Conservation (phyloP, 2,329 filamentous ascomycete genomes). For the Ambrosiella xylebori region DNA sequence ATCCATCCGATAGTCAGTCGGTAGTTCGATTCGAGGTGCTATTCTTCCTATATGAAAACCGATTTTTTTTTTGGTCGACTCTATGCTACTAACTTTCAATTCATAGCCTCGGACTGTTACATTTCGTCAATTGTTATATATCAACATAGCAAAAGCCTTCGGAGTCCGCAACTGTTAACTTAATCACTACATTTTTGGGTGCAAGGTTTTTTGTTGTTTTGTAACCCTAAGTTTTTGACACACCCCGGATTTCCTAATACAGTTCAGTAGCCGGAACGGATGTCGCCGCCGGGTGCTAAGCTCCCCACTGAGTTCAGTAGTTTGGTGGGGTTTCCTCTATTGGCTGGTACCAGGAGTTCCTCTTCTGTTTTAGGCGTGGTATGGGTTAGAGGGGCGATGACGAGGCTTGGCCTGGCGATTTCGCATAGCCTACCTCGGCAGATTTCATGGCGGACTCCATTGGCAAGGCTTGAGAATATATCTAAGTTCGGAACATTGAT, state of each 20-base stretch:
- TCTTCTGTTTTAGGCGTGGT: neutral
- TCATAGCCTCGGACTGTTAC: neutral
- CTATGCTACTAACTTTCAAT: neutral
- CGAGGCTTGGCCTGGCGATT: neutral
- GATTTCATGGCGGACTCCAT: neutral
- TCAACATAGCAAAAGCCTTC: no score
- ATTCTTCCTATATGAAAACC: neutral
- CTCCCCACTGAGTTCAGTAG: neutral
- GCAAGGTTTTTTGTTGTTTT: neutral
- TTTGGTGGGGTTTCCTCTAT: neutral
- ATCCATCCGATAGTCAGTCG: neutral
- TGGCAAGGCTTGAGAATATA: neutral
- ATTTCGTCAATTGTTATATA: no score
- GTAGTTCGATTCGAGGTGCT: neutral
- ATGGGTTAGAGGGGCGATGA: neutral
- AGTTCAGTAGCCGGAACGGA: neutral
- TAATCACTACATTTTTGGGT: neutral
- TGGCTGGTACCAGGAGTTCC: neutral
- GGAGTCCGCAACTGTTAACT: no score
- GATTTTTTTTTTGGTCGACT: neutral
- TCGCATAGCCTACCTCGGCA: neutral
- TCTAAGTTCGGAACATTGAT: neutral
- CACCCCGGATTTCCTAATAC: neutral
- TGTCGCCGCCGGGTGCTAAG: neutral
- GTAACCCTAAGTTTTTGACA: neutral